Evolutionary conservation across 345 rosid genomes (phyloP).

Genomic region (Mercurialis annua): DNA sequence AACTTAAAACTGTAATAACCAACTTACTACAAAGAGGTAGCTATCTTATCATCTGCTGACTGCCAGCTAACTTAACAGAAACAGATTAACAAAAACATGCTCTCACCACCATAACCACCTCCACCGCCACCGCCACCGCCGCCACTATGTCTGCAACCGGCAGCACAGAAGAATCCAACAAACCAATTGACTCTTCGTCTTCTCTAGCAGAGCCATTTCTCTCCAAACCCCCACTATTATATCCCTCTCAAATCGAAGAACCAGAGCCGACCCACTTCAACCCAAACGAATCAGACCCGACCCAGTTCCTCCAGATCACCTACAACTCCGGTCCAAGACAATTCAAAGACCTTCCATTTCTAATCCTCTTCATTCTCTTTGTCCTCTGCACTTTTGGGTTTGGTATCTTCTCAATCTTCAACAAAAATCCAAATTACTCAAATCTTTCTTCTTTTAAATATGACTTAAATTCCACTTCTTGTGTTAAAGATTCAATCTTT

Average conservation of each 20-base stretch:
- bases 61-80: too few relatives aligned
- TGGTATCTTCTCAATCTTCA: slow-evolving; percentile 68
- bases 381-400: slow-evolving; percentile 64
- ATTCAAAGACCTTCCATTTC: slow-evolving; percentile 72
- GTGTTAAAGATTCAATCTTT: slow-evolving; percentile 38
- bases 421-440: slow-evolving; percentile 49
- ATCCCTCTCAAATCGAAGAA: slow-evolving; percentile 28
- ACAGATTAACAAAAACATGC: background rate
- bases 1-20: background rate
- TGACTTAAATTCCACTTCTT: slow-evolving; percentile 52
- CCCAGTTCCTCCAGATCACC: slow-evolving; percentile 84
- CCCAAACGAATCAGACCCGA: slow-evolving; percentile 52
- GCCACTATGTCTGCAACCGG: slow-evolving; percentile 38
- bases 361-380: slow-evolving; percentile 59
- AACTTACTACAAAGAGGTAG: background rate
- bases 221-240: slow-evolving; percentile 43
- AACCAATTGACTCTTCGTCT: slow-evolving; percentile 39
- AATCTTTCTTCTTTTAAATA: slow-evolving; percentile 53
- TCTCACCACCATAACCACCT: slow-evolving; percentile 6
- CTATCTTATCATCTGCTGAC: background rate
- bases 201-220: slow-evolving; percentile 68
- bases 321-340: slow-evolving; percentile 67
- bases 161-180: slow-evolving; percentile 47
- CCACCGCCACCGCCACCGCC: background rate
- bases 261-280: slow-evolving; percentile 23